These are phyloP conservation scores for Scedosporium aurantiacum DNA, from an alignment of 2,329 filamentous ascomycete species.

Conservation along the genomic window DNA sequence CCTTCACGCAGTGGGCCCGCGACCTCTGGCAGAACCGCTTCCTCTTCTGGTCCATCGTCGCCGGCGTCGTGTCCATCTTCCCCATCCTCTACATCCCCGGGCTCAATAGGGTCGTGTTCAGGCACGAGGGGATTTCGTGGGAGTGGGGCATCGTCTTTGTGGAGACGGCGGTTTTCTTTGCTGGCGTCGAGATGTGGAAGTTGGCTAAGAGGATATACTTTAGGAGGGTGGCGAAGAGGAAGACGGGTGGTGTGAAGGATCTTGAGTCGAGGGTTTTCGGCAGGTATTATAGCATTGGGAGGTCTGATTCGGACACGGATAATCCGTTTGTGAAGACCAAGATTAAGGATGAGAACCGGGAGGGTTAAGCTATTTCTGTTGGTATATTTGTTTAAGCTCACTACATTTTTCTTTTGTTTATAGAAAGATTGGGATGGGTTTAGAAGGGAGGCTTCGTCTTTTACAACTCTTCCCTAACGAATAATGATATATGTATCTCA, in stretches of 20 bases:
- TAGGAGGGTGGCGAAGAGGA: conserved; percentile 18
- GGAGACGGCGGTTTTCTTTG: conserved; percentile 49
- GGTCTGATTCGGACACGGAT: conserved; percentile 9
- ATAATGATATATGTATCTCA: too few species aligned
- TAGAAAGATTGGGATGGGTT: not conserved
- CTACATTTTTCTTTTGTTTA: not conserved
- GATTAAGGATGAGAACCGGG: conserved; percentile 8
- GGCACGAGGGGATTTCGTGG: conserved; percentile 54
- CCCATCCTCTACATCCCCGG: conserved; percentile 58
- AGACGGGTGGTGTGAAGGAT: conserved; percentile 12
- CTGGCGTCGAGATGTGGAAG: conserved; percentile 56
- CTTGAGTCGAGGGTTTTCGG: conserved; percentile 23
- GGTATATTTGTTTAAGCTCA: too few species aligned
- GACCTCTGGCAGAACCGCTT: conserved; percentile 47
- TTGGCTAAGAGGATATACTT: conserved; percentile 50
- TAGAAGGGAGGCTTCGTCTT: too few species aligned
- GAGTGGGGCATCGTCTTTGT: conserved; percentile 61
- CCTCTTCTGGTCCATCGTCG: conserved; percentile 35
- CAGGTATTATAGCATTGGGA: conserved; percentile 16
- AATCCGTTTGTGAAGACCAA: conserved; percentile 3
- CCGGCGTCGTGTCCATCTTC: conserved; percentile 46
- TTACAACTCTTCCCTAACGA: too few species aligned
- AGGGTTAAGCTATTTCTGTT: not conserved
- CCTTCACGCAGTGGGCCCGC: conserved; percentile 43
- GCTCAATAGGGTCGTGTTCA: conserved; percentile 54